phyloP scores from a whole-genome alignment of 495 filamentous ascomycete species.

The Ascodesmis nigricans region DNA sequence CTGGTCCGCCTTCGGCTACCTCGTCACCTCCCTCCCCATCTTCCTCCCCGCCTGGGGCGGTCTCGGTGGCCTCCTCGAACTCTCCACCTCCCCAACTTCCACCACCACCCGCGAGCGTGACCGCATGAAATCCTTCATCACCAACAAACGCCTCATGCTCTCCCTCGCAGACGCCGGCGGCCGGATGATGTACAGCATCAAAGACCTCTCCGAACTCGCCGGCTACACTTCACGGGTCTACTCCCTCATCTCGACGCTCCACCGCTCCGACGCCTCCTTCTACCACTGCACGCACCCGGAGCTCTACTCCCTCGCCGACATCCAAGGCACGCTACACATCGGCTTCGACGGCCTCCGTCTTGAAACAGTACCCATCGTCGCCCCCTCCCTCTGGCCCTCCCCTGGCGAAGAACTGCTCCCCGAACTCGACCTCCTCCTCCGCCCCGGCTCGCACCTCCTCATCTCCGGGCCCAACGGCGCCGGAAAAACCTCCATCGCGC shows the following conservation, averaged over 20 bases:
- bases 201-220: slow-evolving; percentile 88
- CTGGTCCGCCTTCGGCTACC: slow-evolving; percentile 82
- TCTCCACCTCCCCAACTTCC: slow-evolving; percentile 19
- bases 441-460: slow-evolving; percentile 73
- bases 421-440: slow-evolving; percentile 65
- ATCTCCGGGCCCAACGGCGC: slow-evolving; percentile 91
- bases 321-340: slow-evolving; percentile 77
- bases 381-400: slow-evolving; percentile 58
- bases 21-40: slow-evolving; percentile 75
- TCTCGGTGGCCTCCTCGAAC: slow-evolving; percentile 45
- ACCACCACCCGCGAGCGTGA: slow-evolving; percentile 43
- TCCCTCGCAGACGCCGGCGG: slow-evolving; percentile 91
- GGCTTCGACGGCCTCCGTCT: slow-evolving; percentile 87
- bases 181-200: slow-evolving; percentile 98
- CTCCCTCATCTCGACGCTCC: slow-evolving; percentile 78
- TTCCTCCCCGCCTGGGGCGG: slow-evolving; percentile 94
- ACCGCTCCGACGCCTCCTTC: slow-evolving; percentile 74
- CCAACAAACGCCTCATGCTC: slow-evolving; percentile 95
- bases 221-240: slow-evolving; percentile 92
- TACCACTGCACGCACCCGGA: slow-evolving; percentile 59
- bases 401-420: slow-evolving; percentile 84
- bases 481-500: slow-evolving; percentile 75
- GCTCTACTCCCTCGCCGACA: slow-evolving; percentile 67
- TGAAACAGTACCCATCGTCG: slow-evolving; percentile 83
- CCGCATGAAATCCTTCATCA: slow-evolving; percentile 98